Conservation (phyloP, 495 filamentous ascomycete genomes). For the Penicillium coffeae region DNA sequence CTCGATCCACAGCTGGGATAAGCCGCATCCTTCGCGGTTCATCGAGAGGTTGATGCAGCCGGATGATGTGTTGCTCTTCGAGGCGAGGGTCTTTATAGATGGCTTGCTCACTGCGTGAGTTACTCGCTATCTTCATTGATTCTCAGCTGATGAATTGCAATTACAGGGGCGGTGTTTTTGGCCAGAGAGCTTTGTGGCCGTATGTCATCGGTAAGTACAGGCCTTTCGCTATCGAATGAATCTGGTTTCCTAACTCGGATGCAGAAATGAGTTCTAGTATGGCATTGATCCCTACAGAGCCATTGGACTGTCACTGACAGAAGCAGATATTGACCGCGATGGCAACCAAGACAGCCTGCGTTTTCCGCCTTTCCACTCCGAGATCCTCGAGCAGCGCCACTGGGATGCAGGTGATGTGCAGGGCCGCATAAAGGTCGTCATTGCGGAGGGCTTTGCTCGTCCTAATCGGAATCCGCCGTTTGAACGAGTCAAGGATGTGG, state of each 20-base stretch:
- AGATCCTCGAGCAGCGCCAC: constrained; percentile 64
- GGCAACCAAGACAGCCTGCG: constrained; percentile 60
- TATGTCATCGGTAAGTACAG: constrained; percentile 48
- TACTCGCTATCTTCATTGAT: background rate
- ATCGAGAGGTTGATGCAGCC: constrained; percentile 58
- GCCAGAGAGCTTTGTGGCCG: constrained; percentile 57
- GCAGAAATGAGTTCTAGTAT: constrained; percentile 27
- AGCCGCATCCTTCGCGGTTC: constrained; percentile 58
- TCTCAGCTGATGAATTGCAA: background rate
- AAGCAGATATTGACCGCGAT: constrained; percentile 55
- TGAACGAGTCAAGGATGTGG: constrained; percentile 67
- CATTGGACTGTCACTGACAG: background rate
- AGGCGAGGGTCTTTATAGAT: constrained; percentile 68
- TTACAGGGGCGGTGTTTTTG: constrained; percentile 49
- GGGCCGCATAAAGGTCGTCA: constrained; percentile 73
- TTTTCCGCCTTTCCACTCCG: constrained; percentile 71
- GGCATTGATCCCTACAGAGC: background rate
- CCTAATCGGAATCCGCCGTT: constrained; percentile 51
- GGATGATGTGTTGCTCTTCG: constrained; percentile 58
- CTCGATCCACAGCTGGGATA: constrained; percentile 80
- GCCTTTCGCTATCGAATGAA: constrained; percentile 6
- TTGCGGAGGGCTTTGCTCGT: constrained; percentile 66
- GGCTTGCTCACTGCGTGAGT: constrained; percentile 62
- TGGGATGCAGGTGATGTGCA: constrained; percentile 70
- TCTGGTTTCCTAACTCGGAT: constrained; percentile 7